phyloP scores from a whole-genome alignment of 176 grass and related monocot species.

The Raddia distichophylla region DNA sequence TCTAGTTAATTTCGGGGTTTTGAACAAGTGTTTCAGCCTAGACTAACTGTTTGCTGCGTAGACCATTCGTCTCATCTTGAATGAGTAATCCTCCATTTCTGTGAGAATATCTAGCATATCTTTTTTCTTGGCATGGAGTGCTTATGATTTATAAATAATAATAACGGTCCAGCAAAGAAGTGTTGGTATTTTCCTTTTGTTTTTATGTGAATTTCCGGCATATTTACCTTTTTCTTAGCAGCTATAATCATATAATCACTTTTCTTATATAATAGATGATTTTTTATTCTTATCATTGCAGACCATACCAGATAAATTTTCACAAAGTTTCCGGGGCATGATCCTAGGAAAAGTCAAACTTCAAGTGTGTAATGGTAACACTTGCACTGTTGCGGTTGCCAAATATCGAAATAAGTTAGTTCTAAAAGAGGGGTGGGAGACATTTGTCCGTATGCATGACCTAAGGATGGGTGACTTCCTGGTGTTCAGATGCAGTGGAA shows the following conservation, averaged over 20 bases:
- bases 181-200: too few relatives aligned
- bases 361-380: slow-evolving; percentile 19
- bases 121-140: neutral
- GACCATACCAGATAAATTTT: slow-evolving; percentile 55
- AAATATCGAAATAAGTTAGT: neutral
- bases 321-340: slow-evolving; percentile 19
- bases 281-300: neutral
- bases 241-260: neutral
- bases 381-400: slow-evolving; percentile 32
- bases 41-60: neutral
- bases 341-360: slow-evolving; percentile 36
- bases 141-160: neutral
- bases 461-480: slow-evolving; percentile 46
- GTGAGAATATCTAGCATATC: neutral
- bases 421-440: slow-evolving; percentile 42
- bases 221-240: too few relatives aligned
- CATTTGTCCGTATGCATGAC: slow-evolving; percentile 43
- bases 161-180: neutral
- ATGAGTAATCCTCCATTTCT: neutral
- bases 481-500: slow-evolving; percentile 46
- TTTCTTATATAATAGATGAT: neutral
- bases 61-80: too few relatives aligned
- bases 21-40: neutral
- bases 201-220: too few relatives aligned
- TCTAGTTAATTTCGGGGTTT: neutral